Conservation (phyloP, 2,329 filamentous ascomycete species). For the Pseudonectria buxi region DNA sequence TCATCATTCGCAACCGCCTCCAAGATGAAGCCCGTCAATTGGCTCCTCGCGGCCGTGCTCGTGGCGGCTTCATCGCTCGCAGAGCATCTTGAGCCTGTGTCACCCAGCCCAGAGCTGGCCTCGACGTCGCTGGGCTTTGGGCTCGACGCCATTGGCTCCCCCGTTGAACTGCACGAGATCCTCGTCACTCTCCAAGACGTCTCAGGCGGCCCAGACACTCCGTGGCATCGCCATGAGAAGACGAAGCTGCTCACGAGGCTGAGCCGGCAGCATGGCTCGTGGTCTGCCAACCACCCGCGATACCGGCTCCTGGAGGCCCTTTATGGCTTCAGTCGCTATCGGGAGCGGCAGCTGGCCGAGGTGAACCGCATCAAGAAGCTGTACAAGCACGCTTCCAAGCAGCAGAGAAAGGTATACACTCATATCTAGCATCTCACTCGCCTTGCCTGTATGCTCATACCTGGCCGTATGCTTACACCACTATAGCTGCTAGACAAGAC, state of each 20-base stretch:
- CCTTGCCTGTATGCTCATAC: not conserved
- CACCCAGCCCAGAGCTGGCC: too few species aligned
- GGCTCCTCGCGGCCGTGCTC: too few species aligned
- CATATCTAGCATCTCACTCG: not conserved
- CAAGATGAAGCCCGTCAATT: too few species aligned
- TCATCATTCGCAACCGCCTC: too few species aligned
- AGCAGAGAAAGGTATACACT: conserved; percentile 26
- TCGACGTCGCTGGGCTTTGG: too few species aligned
- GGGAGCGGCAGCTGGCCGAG: conserved; percentile 29
- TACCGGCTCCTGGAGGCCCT: conserved; percentile 35
- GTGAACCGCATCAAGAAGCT: conserved; percentile 28
- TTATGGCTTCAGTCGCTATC: conserved; percentile 30
- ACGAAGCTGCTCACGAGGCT: conserved; percentile 24
- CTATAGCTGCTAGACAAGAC: conserved; percentile 48
- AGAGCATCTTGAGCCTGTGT: too few species aligned
- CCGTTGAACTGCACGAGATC: conserved; percentile 21
- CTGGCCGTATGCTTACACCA: too few species aligned
- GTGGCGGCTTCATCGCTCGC: too few species aligned
- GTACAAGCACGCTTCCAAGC: conserved; percentile 29
- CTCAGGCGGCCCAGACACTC: conserved; percentile 11
- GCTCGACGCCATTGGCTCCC: not conserved
- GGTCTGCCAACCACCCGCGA: conserved; percentile 31
- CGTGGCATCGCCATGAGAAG: conserved; percentile 25
- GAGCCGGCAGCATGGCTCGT: conserved; percentile 22
- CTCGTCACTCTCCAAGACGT: conserved; percentile 20